These are phyloP conservation scores for Fusarium piperis DNA, from an alignment of 2,329 filamentous ascomycete species.

Conservation along the genomic window DNA sequence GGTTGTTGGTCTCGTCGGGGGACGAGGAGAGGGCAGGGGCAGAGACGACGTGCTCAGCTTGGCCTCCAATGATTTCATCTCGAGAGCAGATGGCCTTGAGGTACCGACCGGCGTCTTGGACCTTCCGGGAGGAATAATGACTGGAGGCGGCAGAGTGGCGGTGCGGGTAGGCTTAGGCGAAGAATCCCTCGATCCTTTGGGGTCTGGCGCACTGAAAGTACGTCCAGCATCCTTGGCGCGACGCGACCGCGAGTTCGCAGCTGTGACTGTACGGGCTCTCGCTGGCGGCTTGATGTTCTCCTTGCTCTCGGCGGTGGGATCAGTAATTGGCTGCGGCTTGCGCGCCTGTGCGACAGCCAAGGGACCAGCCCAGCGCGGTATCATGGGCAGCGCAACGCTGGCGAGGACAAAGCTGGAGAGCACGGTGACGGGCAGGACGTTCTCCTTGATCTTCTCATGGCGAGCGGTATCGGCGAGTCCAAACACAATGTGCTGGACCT, in stretches of 20 bases:
- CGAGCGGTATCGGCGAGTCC: constrained; percentile 75
- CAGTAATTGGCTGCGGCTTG: constrained; percentile 66
- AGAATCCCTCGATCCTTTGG: constrained; percentile 43
- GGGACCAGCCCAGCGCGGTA: constrained; percentile 82
- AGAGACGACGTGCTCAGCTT: constrained; percentile 75
- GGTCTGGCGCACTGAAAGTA: constrained; percentile 57
- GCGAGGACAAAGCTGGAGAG: constrained; percentile 83
- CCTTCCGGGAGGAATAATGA: constrained; percentile 36
- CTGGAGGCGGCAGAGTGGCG: constrained; percentile 29
- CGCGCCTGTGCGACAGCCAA: constrained; percentile 84
- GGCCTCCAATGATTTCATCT: constrained; percentile 65
- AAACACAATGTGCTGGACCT: constrained; percentile 88
- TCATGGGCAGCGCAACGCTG: constrained; percentile 76
- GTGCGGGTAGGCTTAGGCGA: constrained; percentile 42
- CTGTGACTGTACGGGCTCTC: constrained; percentile 74
- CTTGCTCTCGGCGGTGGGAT: constrained; percentile 49
- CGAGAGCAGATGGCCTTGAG: constrained; percentile 60
- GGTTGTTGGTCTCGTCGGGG: constrained; percentile 63
- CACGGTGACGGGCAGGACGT: constrained; percentile 81
- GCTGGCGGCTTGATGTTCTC: constrained; percentile 58
- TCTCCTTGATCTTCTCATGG: constrained; percentile 82
- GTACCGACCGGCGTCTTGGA: constrained; percentile 49
- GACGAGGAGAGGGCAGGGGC: constrained; percentile 67
- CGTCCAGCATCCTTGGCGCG: constrained; percentile 56
- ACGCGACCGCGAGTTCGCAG: constrained; percentile 60